Evolutionary conservation across 148 eudicot species (phyloP), one percentile per base, ranked within the genome.

Genomic region (Camellia sinensis): DNA sequence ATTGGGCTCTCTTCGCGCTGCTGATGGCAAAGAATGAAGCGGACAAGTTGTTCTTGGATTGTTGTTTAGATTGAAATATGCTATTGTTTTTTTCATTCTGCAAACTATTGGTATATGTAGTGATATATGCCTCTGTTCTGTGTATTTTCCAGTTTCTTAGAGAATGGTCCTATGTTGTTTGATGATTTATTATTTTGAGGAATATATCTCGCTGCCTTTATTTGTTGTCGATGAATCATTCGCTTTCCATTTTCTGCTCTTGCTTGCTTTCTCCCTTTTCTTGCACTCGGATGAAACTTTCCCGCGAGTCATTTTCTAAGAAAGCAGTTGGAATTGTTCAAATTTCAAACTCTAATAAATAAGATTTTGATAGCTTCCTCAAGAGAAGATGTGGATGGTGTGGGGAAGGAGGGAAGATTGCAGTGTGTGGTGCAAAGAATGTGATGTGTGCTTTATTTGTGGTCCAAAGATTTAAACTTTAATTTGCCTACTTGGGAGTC

Each of bases 1-100:
- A 78, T 89, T 95, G 18, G 99, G 99, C 12, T 93, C 99, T 14
- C 97, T 95, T 41, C 93, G 99, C 1, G 98, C 97, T 67, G 97
- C 98, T 78, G 99, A 95, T 83, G 99, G 97, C 70, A 93, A 92
- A 83, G 99, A 95, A 69, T 93, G 89, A 87, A 80, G 29, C 19
- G 76, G 62, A 44, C 12, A 3, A 29, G 8, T 9, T 70, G 76
- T 8, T 7, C 46, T 0, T 79, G 59, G 70, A 29, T 45, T 0
- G n/a, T 70, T n/a, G 18, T 46, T 79, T 22, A 69, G 8, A 70
- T 79, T 70, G 44, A 57, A 70, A 54, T 57, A 56, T 67, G 77
- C 77, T 3, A 74, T 29, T 29, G 37, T 29, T 29, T 29, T 8
- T 17, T 57, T 15, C 17, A 6, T 44, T 46, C 57, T 46, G 57